Evolutionary conservation across 148 eudicot species (phyloP).

Genomic region (Vaccinium myrtillus): DNA sequence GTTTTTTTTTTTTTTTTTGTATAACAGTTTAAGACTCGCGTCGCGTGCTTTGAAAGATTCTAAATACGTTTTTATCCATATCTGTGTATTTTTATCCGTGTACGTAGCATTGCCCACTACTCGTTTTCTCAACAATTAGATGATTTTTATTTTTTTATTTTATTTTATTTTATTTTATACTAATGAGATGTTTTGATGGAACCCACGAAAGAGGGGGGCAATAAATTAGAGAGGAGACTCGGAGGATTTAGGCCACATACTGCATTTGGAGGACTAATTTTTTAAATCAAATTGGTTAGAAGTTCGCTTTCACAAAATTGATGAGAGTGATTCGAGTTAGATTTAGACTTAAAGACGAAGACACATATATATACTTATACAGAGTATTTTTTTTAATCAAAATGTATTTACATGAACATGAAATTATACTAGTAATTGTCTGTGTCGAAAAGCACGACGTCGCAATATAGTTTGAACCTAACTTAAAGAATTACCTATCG

Average conservation of each 20-base stretch:
- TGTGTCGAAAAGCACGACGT: too few species aligned
- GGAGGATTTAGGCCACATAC: background rate
- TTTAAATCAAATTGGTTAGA: background rate
- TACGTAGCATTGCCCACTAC: too few species aligned
- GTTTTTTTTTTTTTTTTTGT: too few species aligned
- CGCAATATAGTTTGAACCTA: too few species aligned
- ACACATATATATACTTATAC: background rate
- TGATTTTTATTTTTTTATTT: too few species aligned
- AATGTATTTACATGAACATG: background rate
- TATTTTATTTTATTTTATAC: too few species aligned
- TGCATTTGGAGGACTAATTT: background rate
- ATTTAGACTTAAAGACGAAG: constrained; percentile 2
- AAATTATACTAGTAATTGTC: background rate
- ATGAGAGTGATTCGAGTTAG: background rate
- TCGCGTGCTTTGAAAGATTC: too few species aligned
- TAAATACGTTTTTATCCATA: too few species aligned
- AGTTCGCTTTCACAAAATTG: background rate
- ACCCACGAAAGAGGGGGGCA: background rate
- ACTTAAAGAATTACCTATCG: too few species aligned
- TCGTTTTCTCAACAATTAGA: background rate
- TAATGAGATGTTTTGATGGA: background rate
- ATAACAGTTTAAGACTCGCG: too few species aligned
- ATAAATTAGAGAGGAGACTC: background rate
- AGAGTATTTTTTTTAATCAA: background rate
- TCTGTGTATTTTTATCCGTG: too few species aligned